Evolutionary conservation across 805 yeast species (phyloP).

Genomic region (Clavispora carvajalis): DNA sequence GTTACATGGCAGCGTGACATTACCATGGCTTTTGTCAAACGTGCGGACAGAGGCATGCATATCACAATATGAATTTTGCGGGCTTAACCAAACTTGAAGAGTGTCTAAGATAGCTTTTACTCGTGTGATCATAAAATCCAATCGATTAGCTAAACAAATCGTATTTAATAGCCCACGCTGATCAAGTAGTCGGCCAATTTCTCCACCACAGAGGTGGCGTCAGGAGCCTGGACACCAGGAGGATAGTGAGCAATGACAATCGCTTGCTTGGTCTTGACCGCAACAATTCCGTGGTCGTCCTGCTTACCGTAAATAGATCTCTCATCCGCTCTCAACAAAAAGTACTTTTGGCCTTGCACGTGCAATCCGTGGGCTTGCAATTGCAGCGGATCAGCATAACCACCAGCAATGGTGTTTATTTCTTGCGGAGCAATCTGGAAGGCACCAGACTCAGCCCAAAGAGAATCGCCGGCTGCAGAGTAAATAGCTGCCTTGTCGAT

Average conservation of each 20-base stretch:
- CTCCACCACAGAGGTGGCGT: slow-evolving; percentile 91
- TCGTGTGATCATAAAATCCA: neutral
- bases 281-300: slow-evolving; percentile 82
- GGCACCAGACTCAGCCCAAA: slow-evolving; percentile 83
- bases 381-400: slow-evolving; percentile 72
- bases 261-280: slow-evolving; percentile 92
- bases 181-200: slow-evolving; percentile 93
- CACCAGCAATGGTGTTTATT: slow-evolving; percentile 66
- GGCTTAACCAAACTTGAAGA: too few relatives aligned
- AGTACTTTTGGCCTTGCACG: slow-evolving; percentile 79
- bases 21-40: too few relatives aligned
- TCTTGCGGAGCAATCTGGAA: slow-evolving; percentile 65
- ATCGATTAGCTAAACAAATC: neutral
- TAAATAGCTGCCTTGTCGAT: slow-evolving; percentile 90
- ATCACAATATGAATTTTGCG: too few relatives aligned
- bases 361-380: slow-evolving; percentile 86
- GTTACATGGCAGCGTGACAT: too few relatives aligned
- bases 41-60: too few relatives aligned
- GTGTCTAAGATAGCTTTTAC: too few relatives aligned
- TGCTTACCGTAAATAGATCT: slow-evolving; percentile 90
- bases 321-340: slow-evolving; percentile 82
- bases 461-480: slow-evolving; percentile 90
- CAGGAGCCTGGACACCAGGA: slow-evolving; percentile 86
- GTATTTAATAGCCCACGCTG: slow-evolving; percentile 67
- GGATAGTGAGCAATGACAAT: slow-evolving; percentile 93